Conservation (phyloP, 495 filamentous ascomycete genomes). For the Lentithecium fluviatile region DNA sequence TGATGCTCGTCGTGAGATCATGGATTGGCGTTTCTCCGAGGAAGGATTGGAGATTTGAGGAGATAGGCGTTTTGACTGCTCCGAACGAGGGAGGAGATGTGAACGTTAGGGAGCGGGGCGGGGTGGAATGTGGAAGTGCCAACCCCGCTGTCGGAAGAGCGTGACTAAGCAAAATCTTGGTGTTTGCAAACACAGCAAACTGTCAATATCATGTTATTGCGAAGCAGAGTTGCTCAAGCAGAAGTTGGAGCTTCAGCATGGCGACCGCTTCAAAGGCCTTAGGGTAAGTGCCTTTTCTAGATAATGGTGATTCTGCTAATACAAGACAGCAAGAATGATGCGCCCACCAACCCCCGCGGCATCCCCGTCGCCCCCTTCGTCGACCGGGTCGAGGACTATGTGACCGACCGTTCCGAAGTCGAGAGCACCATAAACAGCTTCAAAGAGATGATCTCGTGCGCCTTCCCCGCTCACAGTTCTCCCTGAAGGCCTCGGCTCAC, state of each 20-base stretch:
- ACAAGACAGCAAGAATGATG: slow-evolving; percentile 47
- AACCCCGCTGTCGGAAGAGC: neutral
- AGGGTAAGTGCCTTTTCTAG: neutral
- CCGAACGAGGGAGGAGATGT: no score
- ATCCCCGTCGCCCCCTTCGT: slow-evolving; percentile 95
- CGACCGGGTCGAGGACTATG: slow-evolving; percentile 94
- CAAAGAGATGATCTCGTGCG: slow-evolving; percentile 94
- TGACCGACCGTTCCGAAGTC: slow-evolving; percentile 80
- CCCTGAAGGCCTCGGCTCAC: neutral
- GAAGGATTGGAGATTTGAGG: no score
- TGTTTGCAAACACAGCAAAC: no score
- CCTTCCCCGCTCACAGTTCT: neutral
- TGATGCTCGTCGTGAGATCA: no score
- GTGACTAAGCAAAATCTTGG: neutral
- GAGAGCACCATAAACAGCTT: slow-evolving; percentile 87
- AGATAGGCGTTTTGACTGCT: no score
- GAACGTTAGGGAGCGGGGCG: no score
- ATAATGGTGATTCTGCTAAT: neutral
- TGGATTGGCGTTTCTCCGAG: no score
- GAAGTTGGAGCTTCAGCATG: neutral
- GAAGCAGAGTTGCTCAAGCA: neutral
- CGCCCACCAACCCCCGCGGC: slow-evolving; percentile 81
- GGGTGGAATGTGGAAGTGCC: no score
- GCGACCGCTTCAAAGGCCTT: neutral
- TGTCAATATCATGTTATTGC: neutral